A percentile compares a stretch with the other conserved stretches of the same genome.
phyloP scores from a whole-genome alignment of 306 rosid species.

The Sechiopsis laciniata region DNA sequence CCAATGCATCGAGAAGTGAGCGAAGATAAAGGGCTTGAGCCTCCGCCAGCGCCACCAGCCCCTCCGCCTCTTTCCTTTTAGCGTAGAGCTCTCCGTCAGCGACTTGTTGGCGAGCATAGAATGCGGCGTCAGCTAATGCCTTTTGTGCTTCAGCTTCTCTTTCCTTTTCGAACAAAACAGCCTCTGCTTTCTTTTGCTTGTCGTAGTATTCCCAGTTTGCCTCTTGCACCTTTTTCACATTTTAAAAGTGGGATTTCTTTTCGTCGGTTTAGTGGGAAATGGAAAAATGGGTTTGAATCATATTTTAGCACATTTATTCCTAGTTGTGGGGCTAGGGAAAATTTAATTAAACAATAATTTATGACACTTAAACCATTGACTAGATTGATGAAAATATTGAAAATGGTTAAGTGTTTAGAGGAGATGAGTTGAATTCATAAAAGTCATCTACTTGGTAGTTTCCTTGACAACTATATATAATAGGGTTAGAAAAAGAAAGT shows the following conservation, averaged over 20 bases:
- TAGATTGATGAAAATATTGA: too few species aligned
- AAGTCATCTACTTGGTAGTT: too few species aligned
- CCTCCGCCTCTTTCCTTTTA: constrained; percentile 18
- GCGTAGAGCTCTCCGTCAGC: constrained; percentile 45
- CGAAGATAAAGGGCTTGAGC: constrained; percentile 25
- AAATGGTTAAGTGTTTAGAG: too few species aligned
- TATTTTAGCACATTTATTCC: too few species aligned
- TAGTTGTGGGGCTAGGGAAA: too few species aligned
- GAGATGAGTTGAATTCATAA: too few species aligned
- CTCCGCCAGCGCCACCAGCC: constrained; percentile 31
- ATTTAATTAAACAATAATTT: too few species aligned
- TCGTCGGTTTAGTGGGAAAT: too few species aligned
- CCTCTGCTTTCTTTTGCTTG: constrained; percentile 37
- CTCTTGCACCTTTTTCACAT: constrained; percentile 32
- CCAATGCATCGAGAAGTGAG: constrained; percentile 22
- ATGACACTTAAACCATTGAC: too few species aligned
- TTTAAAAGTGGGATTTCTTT: not conserved
- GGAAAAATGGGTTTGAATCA: too few species aligned
- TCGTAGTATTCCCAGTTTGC: constrained; percentile 36
- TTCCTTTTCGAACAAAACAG: constrained; percentile 24
- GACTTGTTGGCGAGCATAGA: constrained; percentile 31
- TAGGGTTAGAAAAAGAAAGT: too few species aligned
- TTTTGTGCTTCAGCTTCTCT: constrained; percentile 30
- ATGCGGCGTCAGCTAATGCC: constrained; percentile 24
- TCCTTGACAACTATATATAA: too few species aligned